phyloP scores from a whole-genome alignment of 495 filamentous ascomycete genomes.

The Neurospora sp. region DNA sequence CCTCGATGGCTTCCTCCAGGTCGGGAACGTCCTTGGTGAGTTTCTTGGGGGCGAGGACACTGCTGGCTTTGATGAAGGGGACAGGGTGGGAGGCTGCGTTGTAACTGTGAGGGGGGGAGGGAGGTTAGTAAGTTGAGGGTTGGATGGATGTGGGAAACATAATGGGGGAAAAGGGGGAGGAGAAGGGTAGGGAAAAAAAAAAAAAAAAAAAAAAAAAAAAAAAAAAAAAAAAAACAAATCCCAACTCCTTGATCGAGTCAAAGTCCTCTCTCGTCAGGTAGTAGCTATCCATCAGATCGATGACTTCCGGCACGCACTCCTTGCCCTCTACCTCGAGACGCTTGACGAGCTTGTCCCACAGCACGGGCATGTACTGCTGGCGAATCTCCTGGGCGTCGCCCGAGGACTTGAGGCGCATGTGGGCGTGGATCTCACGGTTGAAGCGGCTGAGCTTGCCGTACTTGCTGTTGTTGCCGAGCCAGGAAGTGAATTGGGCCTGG shows the following conservation, averaged over 20 bases:
- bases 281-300: slow-evolving; percentile 93
- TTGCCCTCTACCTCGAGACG: slow-evolving; percentile 63
- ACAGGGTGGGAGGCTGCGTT: slow-evolving; percentile 79
- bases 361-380: slow-evolving; percentile 81
- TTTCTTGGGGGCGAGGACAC: slow-evolving; percentile 58
- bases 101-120: slow-evolving; percentile 43
- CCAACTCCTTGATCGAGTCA: slow-evolving; percentile 84
- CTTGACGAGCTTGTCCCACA: slow-evolving; percentile 77
- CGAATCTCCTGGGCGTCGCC: slow-evolving; percentile 92
- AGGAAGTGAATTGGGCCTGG: slow-evolving; percentile 60
- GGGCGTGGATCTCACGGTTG: slow-evolving; percentile 89
- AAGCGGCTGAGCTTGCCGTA: slow-evolving; percentile 74
- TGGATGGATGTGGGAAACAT: no score
- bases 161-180: no score
- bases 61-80: slow-evolving; percentile 90
- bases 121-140: slow-evolving; percentile 6
- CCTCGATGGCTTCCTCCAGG: slow-evolving; percentile 91
- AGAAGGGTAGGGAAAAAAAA: no score
- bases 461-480: slow-evolving; percentile 94
- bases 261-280: slow-evolving; percentile 94
- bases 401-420: slow-evolving; percentile 85
- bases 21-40: slow-evolving; percentile 73
- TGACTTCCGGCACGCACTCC: slow-evolving; percentile 58
- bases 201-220: no score
- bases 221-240: slow-evolving; percentile 18